Evolutionary conservation across 225 moss, liverwort and hornwort genomes (phyloP).

Genomic region (Polytrichum commune): DNA sequence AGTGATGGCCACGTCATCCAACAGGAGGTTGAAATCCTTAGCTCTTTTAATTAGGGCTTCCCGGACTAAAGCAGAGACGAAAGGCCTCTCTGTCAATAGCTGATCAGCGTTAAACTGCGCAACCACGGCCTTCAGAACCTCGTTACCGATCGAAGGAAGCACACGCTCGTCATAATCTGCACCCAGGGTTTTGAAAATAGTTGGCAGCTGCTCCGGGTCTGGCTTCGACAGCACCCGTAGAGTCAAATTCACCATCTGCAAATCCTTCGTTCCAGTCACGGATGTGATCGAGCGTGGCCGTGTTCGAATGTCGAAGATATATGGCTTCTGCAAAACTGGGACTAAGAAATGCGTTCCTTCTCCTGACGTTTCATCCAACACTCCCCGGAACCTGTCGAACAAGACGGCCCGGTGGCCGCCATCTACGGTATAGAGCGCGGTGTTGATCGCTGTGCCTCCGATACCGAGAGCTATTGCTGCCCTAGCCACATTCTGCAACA

Average conservation of each 20-base stretch:
- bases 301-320: conserved; percentile 86
- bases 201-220: conserved; percentile 61
- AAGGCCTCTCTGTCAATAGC: conserved; percentile 83
- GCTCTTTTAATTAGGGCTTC: conserved; percentile 91
- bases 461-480: conserved; percentile 69
- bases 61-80: conserved; percentile 81
- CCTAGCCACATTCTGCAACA: conserved; percentile 80
- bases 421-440: conserved; percentile 83
- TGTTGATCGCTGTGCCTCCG: conserved; percentile 62
- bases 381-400: conserved; percentile 84
- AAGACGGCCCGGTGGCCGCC: conserved; percentile 89
- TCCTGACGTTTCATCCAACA: conserved; percentile 70
- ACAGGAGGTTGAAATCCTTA: conserved; percentile 77
- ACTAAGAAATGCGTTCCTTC: conserved; percentile 89
- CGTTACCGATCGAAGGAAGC: conserved; percentile 88
- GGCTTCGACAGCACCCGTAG: conserved; percentile 84
- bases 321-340: conserved; percentile 81
- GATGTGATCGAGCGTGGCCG: conserved; percentile 80
- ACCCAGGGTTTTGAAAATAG: conserved; percentile 88
- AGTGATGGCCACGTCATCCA: conserved; percentile 97
- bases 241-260: conserved; percentile 97
- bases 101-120: conserved; percentile 97
- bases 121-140: conserved; percentile 92
- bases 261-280: conserved; percentile 92
- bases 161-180: conserved; percentile 92